phyloP scores from a whole-genome alignment of 2,329 filamentous ascomycete genomes.

The Leptosphaerulina australis region DNA sequence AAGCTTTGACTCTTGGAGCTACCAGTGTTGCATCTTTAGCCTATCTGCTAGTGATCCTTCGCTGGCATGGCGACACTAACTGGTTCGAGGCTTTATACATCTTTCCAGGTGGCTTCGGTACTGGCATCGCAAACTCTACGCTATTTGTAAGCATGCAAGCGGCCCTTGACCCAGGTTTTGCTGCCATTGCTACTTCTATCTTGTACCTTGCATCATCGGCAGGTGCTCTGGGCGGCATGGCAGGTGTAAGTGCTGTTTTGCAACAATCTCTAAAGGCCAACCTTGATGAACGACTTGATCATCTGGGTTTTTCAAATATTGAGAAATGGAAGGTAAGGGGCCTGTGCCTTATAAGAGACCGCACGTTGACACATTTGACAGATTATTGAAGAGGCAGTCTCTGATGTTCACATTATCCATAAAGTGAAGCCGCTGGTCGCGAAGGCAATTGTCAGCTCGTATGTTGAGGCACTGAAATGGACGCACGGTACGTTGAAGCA shows the following conservation, averaged over 20 bases:
- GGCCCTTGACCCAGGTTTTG: conserved; percentile 24
- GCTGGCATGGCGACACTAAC: conserved; percentile 39
- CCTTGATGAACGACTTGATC: conserved; percentile 21
- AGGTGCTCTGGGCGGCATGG: conserved; percentile 33
- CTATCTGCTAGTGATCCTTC: conserved; percentile 34
- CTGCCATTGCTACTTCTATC: conserved; percentile 29
- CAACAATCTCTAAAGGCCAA: conserved; percentile 26
- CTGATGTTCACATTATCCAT: conserved; percentile 29
- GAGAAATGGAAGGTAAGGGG: conserved; percentile 14
- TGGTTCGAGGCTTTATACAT: conserved; percentile 38
- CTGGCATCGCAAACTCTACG: conserved; percentile 32
- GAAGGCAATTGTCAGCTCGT: conserved; percentile 21
- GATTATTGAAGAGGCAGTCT: conserved; percentile 29
- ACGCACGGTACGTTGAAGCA: conserved; percentile 26
- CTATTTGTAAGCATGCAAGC: conserved; percentile 38
- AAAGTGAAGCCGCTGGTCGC: conserved; percentile 23
- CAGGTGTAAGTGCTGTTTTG: conserved; percentile 31
- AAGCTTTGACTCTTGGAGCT: conserved; percentile 26
- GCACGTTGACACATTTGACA: neutral
- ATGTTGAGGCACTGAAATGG: conserved; percentile 33
- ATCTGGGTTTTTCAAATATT: conserved; percentile 12
- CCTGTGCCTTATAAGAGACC: neutral
- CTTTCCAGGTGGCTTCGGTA: conserved; percentile 36
- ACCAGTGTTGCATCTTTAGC: conserved; percentile 25
- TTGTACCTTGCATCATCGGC: conserved; percentile 29